Evolutionary conservation across 108 stramenopile species (phyloP).

Genomic region (Bacterosira constricta): DNA sequence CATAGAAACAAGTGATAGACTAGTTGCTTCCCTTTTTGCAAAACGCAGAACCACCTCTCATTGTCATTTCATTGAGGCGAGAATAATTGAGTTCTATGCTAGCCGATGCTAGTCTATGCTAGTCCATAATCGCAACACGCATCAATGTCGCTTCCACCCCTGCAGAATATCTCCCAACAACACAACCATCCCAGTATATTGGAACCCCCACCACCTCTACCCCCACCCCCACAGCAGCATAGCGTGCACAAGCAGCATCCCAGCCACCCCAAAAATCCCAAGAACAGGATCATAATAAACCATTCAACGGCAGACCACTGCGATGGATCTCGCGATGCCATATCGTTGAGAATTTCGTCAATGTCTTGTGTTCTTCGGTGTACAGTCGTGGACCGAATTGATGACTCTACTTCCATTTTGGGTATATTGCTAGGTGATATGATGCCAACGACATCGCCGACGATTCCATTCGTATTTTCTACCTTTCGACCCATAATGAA

Average conservation of each 20-base stretch:
- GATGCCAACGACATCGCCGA: neutral
- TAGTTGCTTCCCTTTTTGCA: no score
- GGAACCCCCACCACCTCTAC: constrained; percentile 14
- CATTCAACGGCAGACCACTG: constrained; percentile 38
- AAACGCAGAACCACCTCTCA: no score
- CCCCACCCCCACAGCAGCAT: constrained; percentile 39
- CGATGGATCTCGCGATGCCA: constrained; percentile 35
- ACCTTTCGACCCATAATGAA: no score
- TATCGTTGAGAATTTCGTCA: constrained; percentile 43
- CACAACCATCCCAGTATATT: constrained; percentile 34
- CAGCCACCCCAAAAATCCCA: constrained; percentile 34
- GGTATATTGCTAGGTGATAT: neutral
- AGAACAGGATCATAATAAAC: constrained; percentile 33
- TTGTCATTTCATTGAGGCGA: no score
- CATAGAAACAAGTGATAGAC: no score
- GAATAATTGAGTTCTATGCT: no score
- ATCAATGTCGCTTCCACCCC: constrained; percentile 39
- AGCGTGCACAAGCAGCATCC: constrained; percentile 26
- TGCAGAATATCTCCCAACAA: constrained; percentile 40
- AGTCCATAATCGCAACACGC: constrained; percentile 40
- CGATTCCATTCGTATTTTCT: no score
- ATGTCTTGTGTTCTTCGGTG: constrained; percentile 34
- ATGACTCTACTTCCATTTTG: neutral
- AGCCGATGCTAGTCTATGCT: constrained; percentile 6
- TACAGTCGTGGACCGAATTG: neutral